Conservation (phyloP, 192 early-diverging fungal genomes). For the Linnemannia hyalina region DNA sequence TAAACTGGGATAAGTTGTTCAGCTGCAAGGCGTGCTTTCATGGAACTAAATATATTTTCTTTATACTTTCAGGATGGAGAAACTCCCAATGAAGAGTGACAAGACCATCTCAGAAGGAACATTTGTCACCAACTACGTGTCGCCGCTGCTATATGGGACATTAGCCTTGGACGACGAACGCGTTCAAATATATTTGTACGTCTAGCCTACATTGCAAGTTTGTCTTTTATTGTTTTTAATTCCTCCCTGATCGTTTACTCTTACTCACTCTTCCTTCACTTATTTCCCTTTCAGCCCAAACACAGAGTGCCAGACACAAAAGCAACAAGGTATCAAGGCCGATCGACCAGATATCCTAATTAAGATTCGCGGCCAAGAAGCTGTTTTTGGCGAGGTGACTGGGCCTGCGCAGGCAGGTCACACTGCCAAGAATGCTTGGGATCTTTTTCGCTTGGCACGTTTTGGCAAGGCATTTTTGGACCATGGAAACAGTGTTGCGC, state of each 20-base stretch:
- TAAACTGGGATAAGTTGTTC: no score
- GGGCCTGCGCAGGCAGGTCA: conserved; percentile 24
- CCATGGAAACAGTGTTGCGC: conserved; percentile 13
- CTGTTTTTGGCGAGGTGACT: conserved; percentile 33
- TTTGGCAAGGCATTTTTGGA: conserved; percentile 29
- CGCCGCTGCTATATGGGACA: no score
- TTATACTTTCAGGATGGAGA: no score
- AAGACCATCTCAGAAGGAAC: no score
- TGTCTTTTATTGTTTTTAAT: background rate
- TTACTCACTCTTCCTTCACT: background rate
- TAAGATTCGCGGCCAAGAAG: conserved; percentile 20
- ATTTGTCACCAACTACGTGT: no score
- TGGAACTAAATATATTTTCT: no score
- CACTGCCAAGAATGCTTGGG: conserved; percentile 26
- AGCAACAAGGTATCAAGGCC: conserved; percentile 27
- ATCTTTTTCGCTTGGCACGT: conserved; percentile 30
- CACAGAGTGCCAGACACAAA: conserved; percentile 24
- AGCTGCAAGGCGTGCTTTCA: no score
- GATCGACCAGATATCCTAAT: conserved; percentile 41
- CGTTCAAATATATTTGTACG: no score
- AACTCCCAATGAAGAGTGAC: no score
- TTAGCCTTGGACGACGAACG: no score
- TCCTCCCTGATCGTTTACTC: background rate
- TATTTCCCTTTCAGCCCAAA: conserved; percentile 14
- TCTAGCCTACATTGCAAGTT: no score